A percentile compares a stretch with the other conserved stretches of the same genome.
phyloP scores from a whole-genome alignment of 768 basidiomycete genomes.

The Tulasnella sp. region DNA sequence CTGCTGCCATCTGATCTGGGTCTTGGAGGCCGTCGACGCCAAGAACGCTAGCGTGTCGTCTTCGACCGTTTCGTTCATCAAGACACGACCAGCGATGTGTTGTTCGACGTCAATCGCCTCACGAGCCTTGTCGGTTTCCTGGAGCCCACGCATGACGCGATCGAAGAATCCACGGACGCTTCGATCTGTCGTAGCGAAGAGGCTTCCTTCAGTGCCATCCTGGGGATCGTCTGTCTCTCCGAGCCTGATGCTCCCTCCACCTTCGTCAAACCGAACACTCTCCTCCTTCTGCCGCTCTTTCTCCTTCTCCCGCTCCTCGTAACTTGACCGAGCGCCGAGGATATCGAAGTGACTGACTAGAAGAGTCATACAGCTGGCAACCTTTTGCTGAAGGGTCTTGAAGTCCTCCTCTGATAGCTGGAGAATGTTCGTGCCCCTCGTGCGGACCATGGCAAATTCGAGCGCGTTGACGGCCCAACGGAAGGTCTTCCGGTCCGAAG shows the following conservation, averaged over 20 bases:
- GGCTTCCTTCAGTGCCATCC: constrained; percentile 47
- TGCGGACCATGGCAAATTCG: constrained; percentile 83
- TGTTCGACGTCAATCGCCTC: constrained; percentile 56
- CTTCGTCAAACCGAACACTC: constrained; percentile 33
- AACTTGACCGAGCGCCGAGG: constrained; percentile 80
- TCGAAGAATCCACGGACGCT: constrained; percentile 75
- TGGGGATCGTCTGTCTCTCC: constrained; percentile 55
- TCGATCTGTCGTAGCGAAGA: constrained; percentile 12
- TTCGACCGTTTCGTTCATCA: constrained; percentile 89
- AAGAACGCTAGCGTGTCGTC: constrained; percentile 91
- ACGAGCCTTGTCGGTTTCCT: constrained; percentile 58
- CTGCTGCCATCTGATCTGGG: constrained; percentile 96
- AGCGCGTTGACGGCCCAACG: constrained; percentile 96
- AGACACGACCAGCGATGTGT: constrained; percentile 77
- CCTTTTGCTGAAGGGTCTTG: constrained; percentile 79
- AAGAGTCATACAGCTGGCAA: constrained; percentile 94
- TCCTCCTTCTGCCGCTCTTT: constrained; percentile 76
- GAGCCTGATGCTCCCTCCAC: neutral
- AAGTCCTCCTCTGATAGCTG: constrained; percentile 86
- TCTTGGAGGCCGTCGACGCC: constrained; percentile 91
- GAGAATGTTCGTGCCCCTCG: constrained; percentile 79
- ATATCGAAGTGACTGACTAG: constrained; percentile 97
- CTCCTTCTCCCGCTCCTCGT: constrained; percentile 89
- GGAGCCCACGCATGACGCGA: constrained; percentile 49
- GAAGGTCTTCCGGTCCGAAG: constrained; percentile 91